Evolutionary conservation across 1,284 basidiomycete genomes (phyloP).

Genomic region (Apiotrichum sp.): DNA sequence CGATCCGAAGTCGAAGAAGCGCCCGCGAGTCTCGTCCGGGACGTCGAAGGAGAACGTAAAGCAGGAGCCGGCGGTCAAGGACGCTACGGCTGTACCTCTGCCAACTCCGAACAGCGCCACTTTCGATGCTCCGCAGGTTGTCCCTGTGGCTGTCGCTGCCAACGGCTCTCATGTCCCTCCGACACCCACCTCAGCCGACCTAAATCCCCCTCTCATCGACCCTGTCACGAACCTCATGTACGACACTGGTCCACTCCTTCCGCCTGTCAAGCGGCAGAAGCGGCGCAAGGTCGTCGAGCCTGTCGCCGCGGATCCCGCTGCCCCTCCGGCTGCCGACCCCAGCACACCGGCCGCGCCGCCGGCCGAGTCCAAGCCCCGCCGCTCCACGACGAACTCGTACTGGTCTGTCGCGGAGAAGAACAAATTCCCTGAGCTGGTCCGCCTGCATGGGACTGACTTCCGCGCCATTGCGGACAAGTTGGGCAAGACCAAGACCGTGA

Average conservation of each 20-base stretch:
- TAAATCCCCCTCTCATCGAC: slow-evolving; percentile 5
- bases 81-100: not conserved
- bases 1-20: slow-evolving; percentile 28
- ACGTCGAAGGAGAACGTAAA: not conserved
- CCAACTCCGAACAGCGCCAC: not conserved
- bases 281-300: slow-evolving; percentile 21
- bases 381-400: slow-evolving; percentile 45
- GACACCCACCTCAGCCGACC: not conserved
- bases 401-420: slow-evolving; percentile 53
- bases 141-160: not conserved
- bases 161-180: not conserved
- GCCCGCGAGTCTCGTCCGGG: slow-evolving; percentile 31
- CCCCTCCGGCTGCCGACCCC: not conserved
- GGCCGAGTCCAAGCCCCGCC: slow-evolving; percentile 12
- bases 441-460: slow-evolving; percentile 67
- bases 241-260: slow-evolving; percentile 23
- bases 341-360: not conserved
- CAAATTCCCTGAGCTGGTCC: slow-evolving; percentile 59
- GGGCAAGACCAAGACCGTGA: slow-evolving; percentile 65
- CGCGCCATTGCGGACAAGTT: slow-evolving; percentile 66
- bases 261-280: slow-evolving; percentile 36
- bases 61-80: slow-evolving; percentile 1
- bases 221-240: slow-evolving; percentile 10
- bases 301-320: slow-evolving; percentile 11
- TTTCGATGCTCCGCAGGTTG: not conserved